Percentiles rank a stretch among this genome's conserved stretches.
These are phyloP conservation scores for Ustilago hordei DNA, from an alignment of 1,284 basidiomycete genomes.

Conservation along the genomic window DNA sequence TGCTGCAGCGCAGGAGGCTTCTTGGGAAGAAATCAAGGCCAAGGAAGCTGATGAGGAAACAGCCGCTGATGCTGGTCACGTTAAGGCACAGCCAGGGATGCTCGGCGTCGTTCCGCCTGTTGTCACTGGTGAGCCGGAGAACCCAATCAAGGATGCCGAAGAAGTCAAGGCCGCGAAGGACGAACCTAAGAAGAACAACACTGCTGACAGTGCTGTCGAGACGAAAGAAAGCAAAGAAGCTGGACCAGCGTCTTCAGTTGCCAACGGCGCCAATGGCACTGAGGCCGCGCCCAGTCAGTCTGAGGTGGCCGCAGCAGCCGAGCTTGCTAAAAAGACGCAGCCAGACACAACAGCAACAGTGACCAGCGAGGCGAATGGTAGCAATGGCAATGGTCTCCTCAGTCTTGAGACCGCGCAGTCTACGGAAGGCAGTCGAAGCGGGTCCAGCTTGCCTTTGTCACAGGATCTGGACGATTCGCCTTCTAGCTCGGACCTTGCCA, in stretches of 20 bases:
- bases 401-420: slow-evolving; percentile 10
- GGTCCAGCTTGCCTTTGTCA: slow-evolving; percentile 33
- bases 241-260: neutral
- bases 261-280: neutral
- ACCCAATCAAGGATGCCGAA: slow-evolving; percentile 25
- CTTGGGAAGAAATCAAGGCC: slow-evolving; percentile 9
- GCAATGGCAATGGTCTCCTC: slow-evolving; percentile 6
- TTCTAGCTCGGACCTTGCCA: slow-evolving; percentile 39
- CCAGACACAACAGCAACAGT: slow-evolving; percentile 7
- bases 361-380: neutral
- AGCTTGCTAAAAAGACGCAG: slow-evolving; percentile 20
- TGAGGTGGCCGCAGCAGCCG: slow-evolving; percentile 24
- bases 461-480: slow-evolving; percentile 37
- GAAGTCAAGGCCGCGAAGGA: neutral
- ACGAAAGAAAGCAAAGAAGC: slow-evolving; percentile 9
- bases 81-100: slow-evolving; percentile 31
- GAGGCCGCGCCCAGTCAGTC: slow-evolving; percentile 17
- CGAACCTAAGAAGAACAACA: neutral
- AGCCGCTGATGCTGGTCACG: neutral
- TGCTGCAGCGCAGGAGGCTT: slow-evolving; percentile 32
- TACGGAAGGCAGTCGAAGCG: slow-evolving; percentile 11
- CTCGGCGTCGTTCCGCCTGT: slow-evolving; percentile 51
- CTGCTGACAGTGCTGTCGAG: neutral
- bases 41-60: slow-evolving; percentile 2
- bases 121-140: slow-evolving; percentile 40